phyloP scores from a whole-genome alignment of 805 yeast species.

The Candida maltosa region DNA sequence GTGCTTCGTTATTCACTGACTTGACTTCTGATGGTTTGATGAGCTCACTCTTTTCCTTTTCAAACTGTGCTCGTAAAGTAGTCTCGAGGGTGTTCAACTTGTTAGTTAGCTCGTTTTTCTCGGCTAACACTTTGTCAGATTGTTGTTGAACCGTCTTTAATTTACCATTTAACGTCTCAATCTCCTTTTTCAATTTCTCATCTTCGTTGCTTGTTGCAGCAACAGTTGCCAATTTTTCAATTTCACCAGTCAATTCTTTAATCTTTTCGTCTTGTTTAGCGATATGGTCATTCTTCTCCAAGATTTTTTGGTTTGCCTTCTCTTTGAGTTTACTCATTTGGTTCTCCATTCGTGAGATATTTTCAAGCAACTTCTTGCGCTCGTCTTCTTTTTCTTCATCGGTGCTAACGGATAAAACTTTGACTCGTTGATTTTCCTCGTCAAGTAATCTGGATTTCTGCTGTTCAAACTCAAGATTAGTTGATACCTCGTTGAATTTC shows the following conservation, averaged over 20 bases:
- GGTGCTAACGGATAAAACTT: conserved; percentile 1
- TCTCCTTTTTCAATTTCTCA: conserved; percentile 20
- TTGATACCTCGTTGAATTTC: conserved; percentile 28
- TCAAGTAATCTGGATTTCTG: conserved; percentile 10
- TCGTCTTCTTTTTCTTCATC: neutral
- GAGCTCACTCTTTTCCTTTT: conserved; percentile 10
- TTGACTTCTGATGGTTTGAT: conserved; percentile 3
- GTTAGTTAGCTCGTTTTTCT: conserved; percentile 8
- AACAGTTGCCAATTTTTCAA: no score
- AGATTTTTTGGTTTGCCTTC: conserved; percentile 19
- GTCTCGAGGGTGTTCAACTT: conserved; percentile 10
- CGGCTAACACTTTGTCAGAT: conserved; percentile 10
- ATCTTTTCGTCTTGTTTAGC: conserved; percentile 7
- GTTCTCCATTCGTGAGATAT: conserved; percentile 20
- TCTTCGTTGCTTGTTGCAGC: neutral
- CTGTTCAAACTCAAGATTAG: conserved; percentile 14
- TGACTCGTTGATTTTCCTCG: conserved; percentile 20
- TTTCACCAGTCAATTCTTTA: no score
- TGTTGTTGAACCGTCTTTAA: conserved; percentile 13
- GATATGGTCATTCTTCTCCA: conserved; percentile 11
- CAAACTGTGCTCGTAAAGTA: conserved; percentile 16
- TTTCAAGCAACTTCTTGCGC: conserved; percentile 12
- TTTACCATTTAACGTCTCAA: conserved; percentile 14
- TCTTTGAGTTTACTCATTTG: conserved; percentile 20
- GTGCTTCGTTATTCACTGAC: conserved; percentile 6